phyloP scores from a whole-genome alignment of 345 rosid species.

The Salix koriyanagi region DNA sequence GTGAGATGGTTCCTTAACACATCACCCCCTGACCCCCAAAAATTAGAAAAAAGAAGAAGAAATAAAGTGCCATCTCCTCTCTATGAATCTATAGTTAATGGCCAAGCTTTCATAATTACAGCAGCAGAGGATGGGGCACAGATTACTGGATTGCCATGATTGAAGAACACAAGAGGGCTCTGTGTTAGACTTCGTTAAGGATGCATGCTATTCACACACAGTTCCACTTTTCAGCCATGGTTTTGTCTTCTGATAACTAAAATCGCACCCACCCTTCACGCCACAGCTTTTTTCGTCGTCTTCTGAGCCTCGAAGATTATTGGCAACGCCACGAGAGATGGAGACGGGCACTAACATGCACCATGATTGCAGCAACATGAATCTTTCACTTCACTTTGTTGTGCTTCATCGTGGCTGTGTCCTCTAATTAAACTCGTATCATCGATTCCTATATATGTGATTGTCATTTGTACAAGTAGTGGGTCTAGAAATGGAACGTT shows the following conservation, averaged over 20 bases:
- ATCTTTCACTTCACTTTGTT: background rate
- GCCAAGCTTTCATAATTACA: background rate
- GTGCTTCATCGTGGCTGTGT: background rate
- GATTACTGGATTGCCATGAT: background rate
- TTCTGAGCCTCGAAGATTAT: background rate
- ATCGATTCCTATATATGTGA: background rate
- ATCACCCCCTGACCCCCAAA: too few relatives aligned
- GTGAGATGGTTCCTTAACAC: too few relatives aligned
- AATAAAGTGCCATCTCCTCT: background rate
- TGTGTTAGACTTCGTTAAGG: background rate
- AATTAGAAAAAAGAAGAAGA: background rate
- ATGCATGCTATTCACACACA: background rate
- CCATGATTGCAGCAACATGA: background rate
- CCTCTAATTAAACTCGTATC: background rate
- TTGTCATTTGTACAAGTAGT: background rate
- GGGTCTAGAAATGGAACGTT: background rate
- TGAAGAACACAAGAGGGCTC: conserved; percentile 4
- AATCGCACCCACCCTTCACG: background rate
- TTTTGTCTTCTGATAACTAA: background rate
- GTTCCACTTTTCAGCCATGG: background rate
- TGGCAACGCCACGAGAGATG: too few relatives aligned
- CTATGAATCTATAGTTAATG: background rate
- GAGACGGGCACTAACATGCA: too few relatives aligned
- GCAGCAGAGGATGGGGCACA: background rate
- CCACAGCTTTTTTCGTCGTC: background rate